Evolutionary conservation across 768 basidiomycete genomes (phyloP), one percentile per base, ranked within the genome.

Genomic region (Tephrocybe sp.): DNA sequence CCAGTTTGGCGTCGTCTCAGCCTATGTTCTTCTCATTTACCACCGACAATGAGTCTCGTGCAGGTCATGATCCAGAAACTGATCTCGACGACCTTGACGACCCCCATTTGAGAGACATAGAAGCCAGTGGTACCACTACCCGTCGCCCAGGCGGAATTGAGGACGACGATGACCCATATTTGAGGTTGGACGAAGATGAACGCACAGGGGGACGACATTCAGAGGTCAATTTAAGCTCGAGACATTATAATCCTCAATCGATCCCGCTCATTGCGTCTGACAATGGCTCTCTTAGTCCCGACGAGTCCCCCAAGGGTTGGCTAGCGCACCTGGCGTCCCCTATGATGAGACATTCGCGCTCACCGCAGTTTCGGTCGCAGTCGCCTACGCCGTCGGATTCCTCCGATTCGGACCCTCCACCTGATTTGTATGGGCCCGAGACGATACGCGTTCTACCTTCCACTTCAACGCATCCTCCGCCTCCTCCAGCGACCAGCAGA

Each of bases 11-110:
- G 35, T 78, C 82, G 17, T 83, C 83, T 34, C 88, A 89, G 68
- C 89, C 90, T 48, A 80, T 92, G 67, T 92, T 92, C 76, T 92
- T 88, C 76, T 92, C 89, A 16, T 91, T 92, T 68, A 84, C 84
- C 39, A 89, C 88, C 55, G 87, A 89, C 70, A 77, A 83, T 48
- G 86, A 77, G 48, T 82, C 73, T 52, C 65, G 78, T 65, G 69
- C 71, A 58, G 80, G 76, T 53, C 68, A 73, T 62, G 66, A 71
- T 54, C 65, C 71, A 56, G 71, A 75, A 52, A 66, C 67, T 33
- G 80, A 84, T 62, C 69, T 87, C 39, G 86, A 88, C 64, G 88
- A 90, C 72, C 63, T 78, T 22, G 85, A 89, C 64, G 89, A 91
- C 67, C 89, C 89, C 1, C 87, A 89, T 70, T 72, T 90, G 26